Evolutionary conservation across 306 rosid genomes (phyloP).

Genomic region (Macrotyloma uniflorum): DNA sequence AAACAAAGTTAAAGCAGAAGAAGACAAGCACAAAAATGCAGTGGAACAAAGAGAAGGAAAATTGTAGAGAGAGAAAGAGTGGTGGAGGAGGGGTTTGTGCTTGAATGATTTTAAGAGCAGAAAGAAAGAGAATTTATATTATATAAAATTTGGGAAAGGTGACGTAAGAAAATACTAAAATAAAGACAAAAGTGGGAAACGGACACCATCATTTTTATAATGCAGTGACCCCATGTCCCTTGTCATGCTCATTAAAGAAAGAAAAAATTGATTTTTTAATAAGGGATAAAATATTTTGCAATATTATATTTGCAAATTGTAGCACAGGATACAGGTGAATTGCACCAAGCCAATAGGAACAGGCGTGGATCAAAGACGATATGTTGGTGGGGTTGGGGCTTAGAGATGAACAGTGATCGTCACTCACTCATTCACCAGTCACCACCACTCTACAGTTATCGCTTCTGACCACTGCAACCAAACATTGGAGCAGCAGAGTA

Average conservation of each 20-base stretch:
- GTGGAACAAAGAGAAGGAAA: slow-evolving; percentile 38
- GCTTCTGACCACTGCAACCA: no score
- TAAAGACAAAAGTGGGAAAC: slow-evolving; percentile 71
- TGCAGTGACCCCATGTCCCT: slow-evolving; percentile 55
- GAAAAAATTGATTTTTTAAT: neutral
- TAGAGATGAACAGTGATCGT: slow-evolving; percentile 23
- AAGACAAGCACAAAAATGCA: neutral
- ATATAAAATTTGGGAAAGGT: slow-evolving; percentile 34
- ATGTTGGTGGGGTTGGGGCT: slow-evolving; percentile 49
- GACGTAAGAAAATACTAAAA: slow-evolving; percentile 44
- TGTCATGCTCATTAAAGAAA: slow-evolving; percentile 38
- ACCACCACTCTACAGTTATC: neutral
- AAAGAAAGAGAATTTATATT: slow-evolving; percentile 55
- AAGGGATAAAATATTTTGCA: neutral
- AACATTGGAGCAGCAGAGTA: no score
- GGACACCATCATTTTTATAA: slow-evolving; percentile 52
- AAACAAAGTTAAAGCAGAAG: slow-evolving; percentile 20
- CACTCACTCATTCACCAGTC: slow-evolving; percentile 31
- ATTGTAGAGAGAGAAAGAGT: neutral
- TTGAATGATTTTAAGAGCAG: slow-evolving; percentile 39
- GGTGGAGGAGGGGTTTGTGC: neutral
- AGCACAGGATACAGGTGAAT: slow-evolving; percentile 37
- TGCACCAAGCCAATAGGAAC: slow-evolving; percentile 47
- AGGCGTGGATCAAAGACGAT: slow-evolving; percentile 14
- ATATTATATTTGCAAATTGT: slow-evolving; percentile 60